A percentile compares a stretch with the other conserved stretches of the same genome.
Conservation (phyloP, 176 grass and related monocot genomes). For the Ensete glaucum region DNA sequence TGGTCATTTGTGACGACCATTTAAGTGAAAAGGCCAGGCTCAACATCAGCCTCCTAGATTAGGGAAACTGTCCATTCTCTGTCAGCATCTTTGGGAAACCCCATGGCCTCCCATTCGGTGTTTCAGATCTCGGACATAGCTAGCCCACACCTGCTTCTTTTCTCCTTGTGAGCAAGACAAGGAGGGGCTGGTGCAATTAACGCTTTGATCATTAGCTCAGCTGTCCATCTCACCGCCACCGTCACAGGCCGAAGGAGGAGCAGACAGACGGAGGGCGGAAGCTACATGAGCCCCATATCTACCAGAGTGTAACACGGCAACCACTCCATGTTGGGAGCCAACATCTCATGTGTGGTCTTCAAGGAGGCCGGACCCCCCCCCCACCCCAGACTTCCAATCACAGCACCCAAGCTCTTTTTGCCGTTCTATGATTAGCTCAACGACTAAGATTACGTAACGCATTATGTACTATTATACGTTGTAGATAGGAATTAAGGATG, state of each 20-base stretch:
- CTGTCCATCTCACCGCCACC: too few relatives aligned
- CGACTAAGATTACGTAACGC: slow-evolving; percentile 12
- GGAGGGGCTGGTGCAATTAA: too few relatives aligned
- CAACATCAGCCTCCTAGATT: too few relatives aligned
- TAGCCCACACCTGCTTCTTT: too few relatives aligned
- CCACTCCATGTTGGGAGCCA: slow-evolving; percentile 20
- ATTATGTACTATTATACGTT: slow-evolving; percentile 12
- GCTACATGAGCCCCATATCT: slow-evolving; percentile 13
- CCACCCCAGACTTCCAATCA: neutral
- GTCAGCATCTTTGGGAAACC: too few relatives aligned
- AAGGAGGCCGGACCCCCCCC: slow-evolving; percentile 6
- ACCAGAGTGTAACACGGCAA: slow-evolving; percentile 22
- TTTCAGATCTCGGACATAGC: too few relatives aligned
- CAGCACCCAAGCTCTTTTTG: slow-evolving; percentile 3
- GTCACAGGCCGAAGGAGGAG: slow-evolving; percentile 8
- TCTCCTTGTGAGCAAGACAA: too few relatives aligned
- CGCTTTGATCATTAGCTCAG: too few relatives aligned
- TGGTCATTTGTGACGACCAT: too few relatives aligned
- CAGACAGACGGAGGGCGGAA: slow-evolving; percentile 22
- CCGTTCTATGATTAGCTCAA: slow-evolving; percentile 1
- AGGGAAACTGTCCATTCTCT: too few relatives aligned
- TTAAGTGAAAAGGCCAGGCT: too few relatives aligned
- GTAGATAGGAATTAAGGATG: slow-evolving; percentile 3
- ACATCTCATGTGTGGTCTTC: slow-evolving; percentile 33
- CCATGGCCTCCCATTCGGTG: too few relatives aligned